phyloP scores from a whole-genome alignment of 345 rosid genomes.

The Sisymbrium irio region DNA sequence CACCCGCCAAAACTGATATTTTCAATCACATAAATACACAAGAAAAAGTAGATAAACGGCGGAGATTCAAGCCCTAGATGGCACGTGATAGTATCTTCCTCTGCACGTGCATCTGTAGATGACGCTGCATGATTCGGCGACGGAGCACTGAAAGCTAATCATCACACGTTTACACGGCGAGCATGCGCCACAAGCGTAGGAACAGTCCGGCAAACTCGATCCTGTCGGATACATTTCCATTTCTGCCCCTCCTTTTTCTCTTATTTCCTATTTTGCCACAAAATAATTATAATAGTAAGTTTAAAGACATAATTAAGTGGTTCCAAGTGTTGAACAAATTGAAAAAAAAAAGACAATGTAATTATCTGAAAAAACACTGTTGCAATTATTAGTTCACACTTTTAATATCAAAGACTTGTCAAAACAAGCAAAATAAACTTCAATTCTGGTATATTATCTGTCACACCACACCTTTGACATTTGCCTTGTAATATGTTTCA shows the following conservation, averaged over 20 bases:
- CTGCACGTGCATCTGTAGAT: constrained; percentile 86
- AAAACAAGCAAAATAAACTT: background rate
- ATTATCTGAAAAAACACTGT: background rate
- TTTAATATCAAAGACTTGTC: background rate
- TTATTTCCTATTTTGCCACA: background rate
- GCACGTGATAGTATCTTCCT: constrained; percentile 84
- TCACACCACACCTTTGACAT: too few relatives aligned
- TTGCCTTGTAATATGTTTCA: too few relatives aligned
- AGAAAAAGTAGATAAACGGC: constrained; percentile 7
- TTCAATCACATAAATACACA: constrained; percentile 12
- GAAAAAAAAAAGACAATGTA: background rate
- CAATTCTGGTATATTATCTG: too few relatives aligned
- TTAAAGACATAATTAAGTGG: background rate
- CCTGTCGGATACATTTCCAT: constrained; percentile 64
- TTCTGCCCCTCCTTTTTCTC: constrained; percentile 28
- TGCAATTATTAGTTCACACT: background rate
- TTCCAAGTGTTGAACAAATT: background rate
- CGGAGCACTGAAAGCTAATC: constrained; percentile 83
- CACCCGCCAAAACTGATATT: constrained; percentile 24
- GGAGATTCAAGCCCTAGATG: constrained; percentile 42
- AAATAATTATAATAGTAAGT: too few relatives aligned
- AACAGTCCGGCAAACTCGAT: constrained; percentile 90
- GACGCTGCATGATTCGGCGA: constrained; percentile 87
- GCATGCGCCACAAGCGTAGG: constrained; percentile 89
- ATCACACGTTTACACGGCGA: constrained; percentile 90